Evolutionary conservation across 2,329 filamentous ascomycete genomes (phyloP), one percentile per base, ranked within the genome.

Genomic region (Phialophora tarda): DNA sequence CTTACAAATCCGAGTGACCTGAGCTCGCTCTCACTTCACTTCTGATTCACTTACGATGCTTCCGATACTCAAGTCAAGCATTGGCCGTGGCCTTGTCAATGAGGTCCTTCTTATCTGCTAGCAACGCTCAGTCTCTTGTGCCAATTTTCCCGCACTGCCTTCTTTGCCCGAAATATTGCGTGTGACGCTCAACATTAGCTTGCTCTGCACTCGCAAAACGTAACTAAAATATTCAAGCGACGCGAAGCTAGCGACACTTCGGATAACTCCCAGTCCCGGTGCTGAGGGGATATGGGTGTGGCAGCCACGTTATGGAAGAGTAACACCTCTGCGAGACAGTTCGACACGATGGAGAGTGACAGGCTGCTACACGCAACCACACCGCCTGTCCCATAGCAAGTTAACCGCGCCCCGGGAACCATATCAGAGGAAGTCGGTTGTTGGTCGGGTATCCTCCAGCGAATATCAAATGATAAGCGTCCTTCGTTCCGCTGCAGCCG

Each of bases 381-480:
- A 23, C 30, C 14, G 48, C 28, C 24, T 57, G 48, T n/a, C 51
- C 60, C 56, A 58, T 62, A 24, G 48, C 60, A 50, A 38, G 44
- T 38, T 11, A 44, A 55, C 53, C 56, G 63, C 51, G 53, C 60
- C 62, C 59, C 28, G 14, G 57, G 51, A 59, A 38, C 56, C 48
- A 38, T 48, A 51, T 57, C 48, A 58, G 32, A 50, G 63, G 60
- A 23, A 47, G n/a, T 48, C 21, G 8, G 17, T 59, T 21, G 41
- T 41, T 48, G 55, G 26, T 66, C 56, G 23, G 57, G 55, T 44
- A 58, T 59, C 34, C 60, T 44, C 51, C 32, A 54, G 47, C n/a
- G 23, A 51, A 69, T 66, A 30, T 67, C 64, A 66, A 67, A 69
- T 69, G 61, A 44, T 48, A 57, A 60, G 56, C 64, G 61, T 66